Conservation (phyloP, 805 yeast genomes). For the Ogataea glucozyma region DNA sequence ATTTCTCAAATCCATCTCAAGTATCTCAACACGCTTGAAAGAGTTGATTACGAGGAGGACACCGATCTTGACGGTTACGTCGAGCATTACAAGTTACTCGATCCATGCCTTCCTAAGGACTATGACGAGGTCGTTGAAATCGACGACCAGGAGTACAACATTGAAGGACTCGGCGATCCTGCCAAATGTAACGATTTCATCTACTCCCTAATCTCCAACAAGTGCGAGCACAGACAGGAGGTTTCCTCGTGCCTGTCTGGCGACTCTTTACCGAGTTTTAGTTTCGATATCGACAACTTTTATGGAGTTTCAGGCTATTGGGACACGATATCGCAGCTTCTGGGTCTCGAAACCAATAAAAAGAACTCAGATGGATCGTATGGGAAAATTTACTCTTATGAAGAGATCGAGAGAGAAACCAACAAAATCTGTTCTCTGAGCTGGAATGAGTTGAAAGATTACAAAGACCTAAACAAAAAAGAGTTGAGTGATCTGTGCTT, state of each 20-base stretch:
- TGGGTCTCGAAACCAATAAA: constrained; percentile 33
- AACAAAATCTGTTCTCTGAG: constrained; percentile 47
- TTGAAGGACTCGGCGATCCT: constrained; percentile 56
- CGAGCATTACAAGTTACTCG: constrained; percentile 29
- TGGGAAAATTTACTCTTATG: constrained; percentile 46
- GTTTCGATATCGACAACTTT: constrained; percentile 55
- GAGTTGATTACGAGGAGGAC: constrained; percentile 11
- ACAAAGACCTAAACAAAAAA: constrained; percentile 39
- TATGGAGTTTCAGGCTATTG: constrained; percentile 70
- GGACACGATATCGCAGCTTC: constrained; percentile 55
- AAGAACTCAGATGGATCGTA: constrained; percentile 21
- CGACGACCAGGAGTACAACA: constrained; percentile 19
- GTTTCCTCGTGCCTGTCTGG: constrained; percentile 50
- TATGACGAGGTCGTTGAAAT: constrained; percentile 26
- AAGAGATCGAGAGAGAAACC: constrained; percentile 45
- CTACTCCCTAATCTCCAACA: constrained; percentile 42
- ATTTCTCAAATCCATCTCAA: constrained; percentile 53
- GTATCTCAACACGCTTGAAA: constrained; percentile 41
- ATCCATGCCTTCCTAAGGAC: constrained; percentile 61
- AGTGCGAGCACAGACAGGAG: constrained; percentile 30
- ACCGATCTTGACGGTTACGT: constrained; percentile 15
- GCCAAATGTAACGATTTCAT: constrained; percentile 47
- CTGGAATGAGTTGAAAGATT: constrained; percentile 30
- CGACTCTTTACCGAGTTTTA: constrained; percentile 56
- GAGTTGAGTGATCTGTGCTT: constrained; percentile 59